phyloP scores from a whole-genome alignment of 2,329 filamentous ascomycete species.

The Apiospora malaysiana region DNA sequence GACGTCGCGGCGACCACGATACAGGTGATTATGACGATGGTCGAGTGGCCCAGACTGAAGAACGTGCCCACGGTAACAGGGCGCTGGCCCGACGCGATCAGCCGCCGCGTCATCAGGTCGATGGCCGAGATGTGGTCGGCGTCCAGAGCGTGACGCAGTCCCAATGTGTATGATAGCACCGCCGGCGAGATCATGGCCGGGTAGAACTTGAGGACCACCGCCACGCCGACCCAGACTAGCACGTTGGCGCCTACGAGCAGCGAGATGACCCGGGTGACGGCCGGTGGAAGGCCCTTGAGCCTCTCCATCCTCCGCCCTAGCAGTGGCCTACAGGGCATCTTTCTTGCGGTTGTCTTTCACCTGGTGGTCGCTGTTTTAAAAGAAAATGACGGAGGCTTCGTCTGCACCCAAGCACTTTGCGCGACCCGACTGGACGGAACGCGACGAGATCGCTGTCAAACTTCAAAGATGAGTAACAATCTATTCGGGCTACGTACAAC shows the following conservation, averaged over 20 bases:
- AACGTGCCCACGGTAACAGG: constrained; percentile 94
- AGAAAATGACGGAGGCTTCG: not conserved
- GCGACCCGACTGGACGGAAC: not conserved
- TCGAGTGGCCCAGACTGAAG: constrained; percentile 93
- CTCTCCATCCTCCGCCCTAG: constrained; percentile 20
- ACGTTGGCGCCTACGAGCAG: constrained; percentile 58
- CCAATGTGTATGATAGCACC: constrained; percentile 85
- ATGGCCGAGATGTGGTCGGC: constrained; percentile 91
- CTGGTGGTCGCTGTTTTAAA: not conserved
- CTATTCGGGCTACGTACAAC: not conserved
- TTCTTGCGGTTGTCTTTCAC: not conserved
- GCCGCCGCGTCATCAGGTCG: constrained; percentile 89
- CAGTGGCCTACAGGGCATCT: not conserved
- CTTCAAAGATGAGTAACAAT: not conserved
- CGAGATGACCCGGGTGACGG: constrained; percentile 54
- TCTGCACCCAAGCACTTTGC: not conserved
- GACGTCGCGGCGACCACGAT: constrained; percentile 91
- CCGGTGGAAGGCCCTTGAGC: constrained; percentile 37
- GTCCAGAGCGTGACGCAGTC: constrained; percentile 92
- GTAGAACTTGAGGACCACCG: constrained; percentile 58
- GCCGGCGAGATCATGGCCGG: constrained; percentile 76
- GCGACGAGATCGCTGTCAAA: not conserved
- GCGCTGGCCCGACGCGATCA: constrained; percentile 82
- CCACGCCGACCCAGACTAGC: constrained; percentile 60
- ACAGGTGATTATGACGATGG: constrained; percentile 89